A percentile compares a stretch with the other conserved stretches of the same genome.
These are phyloP conservation scores for Sarocladium strictum DNA, from an alignment of 2,329 filamentous ascomycete species.

Conservation along the genomic window DNA sequence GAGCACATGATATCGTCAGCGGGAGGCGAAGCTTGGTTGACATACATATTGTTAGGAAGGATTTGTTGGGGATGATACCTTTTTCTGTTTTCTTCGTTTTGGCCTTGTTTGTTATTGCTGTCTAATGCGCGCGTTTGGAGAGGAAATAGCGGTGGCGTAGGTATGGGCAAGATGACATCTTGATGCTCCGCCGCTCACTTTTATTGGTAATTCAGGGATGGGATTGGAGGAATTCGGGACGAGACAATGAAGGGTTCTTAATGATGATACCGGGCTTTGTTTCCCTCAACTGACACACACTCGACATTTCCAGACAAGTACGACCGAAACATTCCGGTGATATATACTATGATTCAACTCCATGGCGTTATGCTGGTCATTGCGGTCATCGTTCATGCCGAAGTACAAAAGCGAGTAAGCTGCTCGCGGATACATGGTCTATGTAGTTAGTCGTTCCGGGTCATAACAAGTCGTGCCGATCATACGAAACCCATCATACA, in stretches of 20 bases:
- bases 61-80: constrained; percentile 1
- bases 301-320: not conserved
- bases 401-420: not conserved
- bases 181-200: not conserved
- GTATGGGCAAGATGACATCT: not conserved
- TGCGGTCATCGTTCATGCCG: not conserved
- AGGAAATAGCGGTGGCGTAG: not conserved
- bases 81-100: not conserved
- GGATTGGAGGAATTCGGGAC: not conserved
- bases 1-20: not conserved
- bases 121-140: not conserved
- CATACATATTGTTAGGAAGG: not conserved
- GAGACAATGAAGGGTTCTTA: not conserved
- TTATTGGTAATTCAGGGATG: constrained; percentile 6
- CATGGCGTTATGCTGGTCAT: not conserved
- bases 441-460: not conserved
- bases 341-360: not conserved
- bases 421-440: not conserved
- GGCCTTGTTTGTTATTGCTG: not conserved
- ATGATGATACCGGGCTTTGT: not conserved
- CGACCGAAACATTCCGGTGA: not conserved
- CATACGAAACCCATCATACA: not conserved
- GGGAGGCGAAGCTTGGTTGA: not conserved
- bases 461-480: constrained; percentile 1
- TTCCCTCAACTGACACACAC: not conserved